Conservation (phyloP, 2,329 filamentous ascomycete species). For the Fusarium sp. region DNA sequence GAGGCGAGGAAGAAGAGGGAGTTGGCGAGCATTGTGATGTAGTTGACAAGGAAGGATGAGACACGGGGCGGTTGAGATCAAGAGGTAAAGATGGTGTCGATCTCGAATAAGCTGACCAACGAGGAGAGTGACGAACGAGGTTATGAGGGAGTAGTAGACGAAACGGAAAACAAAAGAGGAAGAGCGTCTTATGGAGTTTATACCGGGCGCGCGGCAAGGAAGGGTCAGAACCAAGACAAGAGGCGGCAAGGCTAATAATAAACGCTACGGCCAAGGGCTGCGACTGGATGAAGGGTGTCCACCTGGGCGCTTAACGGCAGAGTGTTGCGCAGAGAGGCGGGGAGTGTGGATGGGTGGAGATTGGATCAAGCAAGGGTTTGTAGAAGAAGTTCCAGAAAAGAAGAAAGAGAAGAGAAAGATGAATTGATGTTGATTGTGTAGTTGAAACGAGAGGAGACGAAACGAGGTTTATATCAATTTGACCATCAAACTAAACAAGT, state of each 20-base stretch:
- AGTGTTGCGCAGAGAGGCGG: slow-evolving; percentile 3
- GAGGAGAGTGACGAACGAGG: slow-evolving; percentile 15
- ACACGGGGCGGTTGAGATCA: slow-evolving; percentile 23
- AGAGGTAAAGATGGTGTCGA: slow-evolving; percentile 34
- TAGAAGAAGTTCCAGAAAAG: slow-evolving; percentile 9
- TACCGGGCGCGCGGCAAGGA: slow-evolving; percentile 35
- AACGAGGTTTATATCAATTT: not conserved
- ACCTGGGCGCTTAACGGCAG: slow-evolving; percentile 46
- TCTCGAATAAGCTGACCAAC: slow-evolving; percentile 25
- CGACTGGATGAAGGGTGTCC: slow-evolving; percentile 39
- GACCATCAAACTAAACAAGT: not conserved
- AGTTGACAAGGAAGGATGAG: slow-evolving; percentile 19
- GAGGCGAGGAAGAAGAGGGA: slow-evolving; percentile 49
- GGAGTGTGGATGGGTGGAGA: not conserved
- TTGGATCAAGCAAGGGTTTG: not conserved
- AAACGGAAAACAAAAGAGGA: slow-evolving; percentile 9
- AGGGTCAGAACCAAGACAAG: slow-evolving; percentile 7
- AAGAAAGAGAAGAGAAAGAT: not conserved
- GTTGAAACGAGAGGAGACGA: not conserved
- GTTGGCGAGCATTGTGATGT: slow-evolving; percentile 49
- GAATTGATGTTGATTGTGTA: not conserved
- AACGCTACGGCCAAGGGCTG: slow-evolving; percentile 37
- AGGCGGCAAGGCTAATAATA: slow-evolving; percentile 47
- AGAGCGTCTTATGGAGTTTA: slow-evolving; percentile 27
- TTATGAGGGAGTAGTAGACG: not conserved